These are phyloP conservation scores for Pyrenula aspistea DNA, from an alignment of 495 filamentous ascomycete species.

Conservation along the genomic window DNA sequence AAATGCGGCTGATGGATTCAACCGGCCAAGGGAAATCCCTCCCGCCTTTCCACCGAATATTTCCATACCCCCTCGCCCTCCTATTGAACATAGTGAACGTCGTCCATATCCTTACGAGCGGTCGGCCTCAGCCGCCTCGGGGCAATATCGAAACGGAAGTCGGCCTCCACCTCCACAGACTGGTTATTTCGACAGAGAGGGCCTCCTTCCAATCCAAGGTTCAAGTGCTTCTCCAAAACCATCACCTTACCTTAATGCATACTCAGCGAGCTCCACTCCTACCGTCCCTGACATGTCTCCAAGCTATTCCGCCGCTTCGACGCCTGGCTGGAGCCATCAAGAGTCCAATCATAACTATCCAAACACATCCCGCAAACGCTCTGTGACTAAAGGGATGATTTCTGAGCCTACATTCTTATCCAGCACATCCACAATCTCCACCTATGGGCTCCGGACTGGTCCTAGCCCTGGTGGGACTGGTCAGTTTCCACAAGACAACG, in stretches of 20 bases:
- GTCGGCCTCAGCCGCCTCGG: slow-evolving; percentile 27
- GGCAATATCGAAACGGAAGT: slow-evolving; percentile 35
- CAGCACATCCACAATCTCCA: slow-evolving; percentile 60
- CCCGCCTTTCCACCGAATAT: not conserved
- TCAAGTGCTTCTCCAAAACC: slow-evolving; percentile 35
- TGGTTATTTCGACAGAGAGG: slow-evolving; percentile 30
- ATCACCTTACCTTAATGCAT: slow-evolving; percentile 38
- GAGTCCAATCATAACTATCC: slow-evolving; percentile 4
- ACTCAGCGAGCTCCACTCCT: slow-evolving; percentile 44
- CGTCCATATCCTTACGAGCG: slow-evolving; percentile 18
- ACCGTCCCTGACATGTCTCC: slow-evolving; percentile 29
- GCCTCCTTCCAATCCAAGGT: slow-evolving; percentile 24
- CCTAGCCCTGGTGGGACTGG: slow-evolving; percentile 27
- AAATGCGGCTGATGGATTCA: slow-evolving; percentile 7
- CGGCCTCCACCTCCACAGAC: slow-evolving; percentile 21
- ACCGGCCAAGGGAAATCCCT: not conserved
- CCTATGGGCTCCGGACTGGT: slow-evolving; percentile 45
- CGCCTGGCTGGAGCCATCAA: not conserved
- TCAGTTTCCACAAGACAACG: slow-evolving; percentile 10
- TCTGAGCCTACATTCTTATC: slow-evolving; percentile 77
- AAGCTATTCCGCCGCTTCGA: not conserved
- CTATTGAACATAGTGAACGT: slow-evolving; percentile 23
- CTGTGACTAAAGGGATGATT: slow-evolving; percentile 63
- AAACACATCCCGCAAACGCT: slow-evolving; percentile 36
- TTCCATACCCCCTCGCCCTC: slow-evolving; percentile 21